Percentiles rank a stretch among this genome's conserved stretches.
Conservation (phyloP, 768 basidiomycete genomes). For the Boletus edulis region DNA sequence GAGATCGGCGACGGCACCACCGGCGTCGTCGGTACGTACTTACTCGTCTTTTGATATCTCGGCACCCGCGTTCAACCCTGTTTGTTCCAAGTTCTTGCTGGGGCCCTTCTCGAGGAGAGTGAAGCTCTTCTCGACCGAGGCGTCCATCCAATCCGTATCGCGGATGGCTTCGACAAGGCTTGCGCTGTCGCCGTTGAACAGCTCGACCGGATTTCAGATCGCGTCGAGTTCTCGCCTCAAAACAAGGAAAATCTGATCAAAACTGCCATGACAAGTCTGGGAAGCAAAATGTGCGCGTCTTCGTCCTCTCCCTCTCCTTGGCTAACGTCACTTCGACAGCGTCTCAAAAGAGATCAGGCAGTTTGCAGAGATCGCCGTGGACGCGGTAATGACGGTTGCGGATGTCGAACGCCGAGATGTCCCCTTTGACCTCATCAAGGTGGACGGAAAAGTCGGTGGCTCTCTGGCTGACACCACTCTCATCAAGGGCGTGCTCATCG, state of each 20-base stretch:
- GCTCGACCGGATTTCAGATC: constrained; percentile 88
- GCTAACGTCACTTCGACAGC: constrained; percentile 41
- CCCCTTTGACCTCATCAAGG: constrained; percentile 97
- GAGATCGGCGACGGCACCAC: constrained; percentile 99
- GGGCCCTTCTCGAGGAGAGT: constrained; percentile 92
- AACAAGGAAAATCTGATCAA: constrained; percentile 89
- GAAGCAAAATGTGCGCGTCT: constrained; percentile 85
- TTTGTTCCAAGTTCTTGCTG: constrained; percentile 76
- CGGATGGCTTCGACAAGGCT: constrained; percentile 97
- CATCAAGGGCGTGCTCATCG: constrained; percentile 96
- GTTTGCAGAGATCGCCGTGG: constrained; percentile 97
- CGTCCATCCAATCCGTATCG: constrained; percentile 97
- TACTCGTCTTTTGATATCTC: constrained; percentile 19
- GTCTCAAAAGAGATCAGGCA: constrained; percentile 95
- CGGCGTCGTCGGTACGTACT: constrained; percentile 89
- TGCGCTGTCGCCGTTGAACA: constrained; percentile 88
- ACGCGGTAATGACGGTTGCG: constrained; percentile 93
- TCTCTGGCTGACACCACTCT: constrained; percentile 92
- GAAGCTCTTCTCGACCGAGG: constrained; percentile 98
- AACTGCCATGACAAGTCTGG: constrained; percentile 93
- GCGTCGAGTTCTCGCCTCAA: constrained; percentile 76
- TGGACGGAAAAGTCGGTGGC: constrained; percentile 98
- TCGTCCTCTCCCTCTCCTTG: neutral
- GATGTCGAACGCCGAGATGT: constrained; percentile 95
- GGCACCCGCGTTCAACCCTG: constrained; percentile 1